Percentiles rank a stretch among this genome's conserved stretches.
Evolutionary conservation across 2,329 filamentous ascomycete species (phyloP).

Genomic region (Balansia obtecta): DNA sequence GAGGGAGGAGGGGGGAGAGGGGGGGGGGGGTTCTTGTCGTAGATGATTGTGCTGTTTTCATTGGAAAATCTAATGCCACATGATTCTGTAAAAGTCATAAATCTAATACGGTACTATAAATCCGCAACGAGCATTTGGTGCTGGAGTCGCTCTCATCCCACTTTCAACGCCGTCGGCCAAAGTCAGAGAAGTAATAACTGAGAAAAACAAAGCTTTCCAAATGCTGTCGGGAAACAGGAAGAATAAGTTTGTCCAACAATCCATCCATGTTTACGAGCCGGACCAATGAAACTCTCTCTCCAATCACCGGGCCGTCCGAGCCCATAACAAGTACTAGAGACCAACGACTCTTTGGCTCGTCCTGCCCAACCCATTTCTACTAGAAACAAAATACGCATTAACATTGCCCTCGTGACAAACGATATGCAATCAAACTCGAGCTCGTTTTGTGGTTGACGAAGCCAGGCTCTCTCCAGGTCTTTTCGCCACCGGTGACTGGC

Average conservation of each 20-base stretch:
- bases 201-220: not conserved
- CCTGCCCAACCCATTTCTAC: not conserved
- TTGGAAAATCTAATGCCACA: constrained; percentile 3
- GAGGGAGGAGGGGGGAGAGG: too few relatives aligned
- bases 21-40: not conserved
- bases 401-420: not conserved
- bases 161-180: constrained; percentile 2
- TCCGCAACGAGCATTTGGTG: constrained; percentile 2
- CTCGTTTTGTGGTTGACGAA: constrained; percentile 21
- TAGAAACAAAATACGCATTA: constrained; percentile 1
- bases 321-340: not conserved
- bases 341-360: not conserved
- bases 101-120: constrained; percentile 3
- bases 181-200: not conserved
- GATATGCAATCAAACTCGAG: constrained; percentile 17
- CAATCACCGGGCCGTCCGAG: not conserved
- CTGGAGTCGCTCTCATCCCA: constrained; percentile 2
- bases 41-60: not conserved
- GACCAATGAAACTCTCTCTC: constrained; percentile 1
- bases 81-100: constrained; percentile 5
- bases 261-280: not conserved
- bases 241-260: constrained; percentile 1
- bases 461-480: constrained; percentile 23
- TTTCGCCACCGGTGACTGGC: constrained; percentile 33
- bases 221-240: not conserved